Evolutionary conservation across 352 stramenopile genomes (phyloP), one percentile per base, ranked within the genome.

Genomic region (Phytophthora pini): DNA sequence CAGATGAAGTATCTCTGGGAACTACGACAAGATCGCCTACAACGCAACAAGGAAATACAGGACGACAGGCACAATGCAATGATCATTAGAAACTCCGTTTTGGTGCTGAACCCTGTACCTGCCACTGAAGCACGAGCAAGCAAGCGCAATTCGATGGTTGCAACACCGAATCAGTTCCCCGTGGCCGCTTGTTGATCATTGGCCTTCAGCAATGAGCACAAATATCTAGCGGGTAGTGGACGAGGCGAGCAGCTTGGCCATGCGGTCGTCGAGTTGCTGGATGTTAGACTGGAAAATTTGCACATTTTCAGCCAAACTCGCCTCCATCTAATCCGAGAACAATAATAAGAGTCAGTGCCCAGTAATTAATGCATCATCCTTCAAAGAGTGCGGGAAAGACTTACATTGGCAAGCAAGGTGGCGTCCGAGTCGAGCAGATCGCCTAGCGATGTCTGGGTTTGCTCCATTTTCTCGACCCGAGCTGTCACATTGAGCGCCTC

Each of bases 221-320:
- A 56, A 51, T 47, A 50, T 46, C 51, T 68, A 74, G 51, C 50
- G 65, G 13, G 41, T 38, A 38, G 61, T 48, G 40, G 56, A 70
- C 15, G 26, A 61, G 7, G 56, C 56, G 38, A 87, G 76, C 20
- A 89, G 48, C 39, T 76, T 77, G 9, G 78, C 56, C 77, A 95
- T 89, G 46, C 84, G 87, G 27, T 84, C 76, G 50, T 95, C 87
- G 22, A 95, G 76, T 50, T 77, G 65, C 71, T 92, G 70, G 46
- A 93, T 84, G 62, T 95, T 95, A 15, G 70, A 65, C 43, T 93
- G 76, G 63, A 95, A 95, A 51, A 92, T 76, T 56, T 87, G 67
- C 27, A 92, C 69, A 70, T 95, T 95, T 32, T 81, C 74, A 38
- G 76, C 73, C 47, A 95, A 76, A 43, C 84, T 93, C 29, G 77